Evolutionary conservation across 768 basidiomycete genomes (phyloP), one percentile per base, ranked within the genome.

Genomic region (Ramaria sp.): DNA sequence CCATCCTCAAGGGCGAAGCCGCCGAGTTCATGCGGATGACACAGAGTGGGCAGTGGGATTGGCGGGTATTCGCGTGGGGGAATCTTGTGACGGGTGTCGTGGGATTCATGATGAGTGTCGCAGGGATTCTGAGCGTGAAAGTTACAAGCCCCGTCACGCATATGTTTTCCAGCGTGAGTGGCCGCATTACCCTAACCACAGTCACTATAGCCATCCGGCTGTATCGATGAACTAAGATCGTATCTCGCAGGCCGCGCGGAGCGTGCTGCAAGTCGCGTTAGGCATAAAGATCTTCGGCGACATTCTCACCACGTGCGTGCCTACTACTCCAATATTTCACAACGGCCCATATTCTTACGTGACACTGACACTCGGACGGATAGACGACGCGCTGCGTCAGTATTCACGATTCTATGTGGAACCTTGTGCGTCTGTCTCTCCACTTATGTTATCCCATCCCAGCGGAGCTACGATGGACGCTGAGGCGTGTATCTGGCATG

Each of bases 341-440:
- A 5, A 5, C 27, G 27, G 5, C 3, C 27, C 27, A 5, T 27
- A 27, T 27, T 27, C 27, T 27, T 27, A 27, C 27, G 5, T 27
- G 27, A 27, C 27, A 27, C 27, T 27, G 27, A 27, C 27, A 27
- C n/a, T 27, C 27, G 27, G 27, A 27, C 27, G 27, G 5, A 22
- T 66, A 87, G 84, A 11, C 80, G 83, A 60, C 80, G 86, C 37
- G 80, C 74, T 5, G 63, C 69, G 3, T 87, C 85, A 22, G 86
- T 91, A 67, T 61, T 79, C 19, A 74, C 82, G 59, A 91, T 89
- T 64, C 73, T 83, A 27, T 65, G 71, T 24, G 88, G 88, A 13
- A 86, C 86, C 4, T 78, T 88, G 82, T 81, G 63, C 65, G 77
- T 69, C 42, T 19, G 6, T 27, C 17, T 33, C 43, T 19, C 7